A percentile compares a stretch with the other conserved stretches of the same genome.
Evolutionary conservation across 371 early-diverging fungal species (phyloP).

Genomic region (Fennellomyces sp.): DNA sequence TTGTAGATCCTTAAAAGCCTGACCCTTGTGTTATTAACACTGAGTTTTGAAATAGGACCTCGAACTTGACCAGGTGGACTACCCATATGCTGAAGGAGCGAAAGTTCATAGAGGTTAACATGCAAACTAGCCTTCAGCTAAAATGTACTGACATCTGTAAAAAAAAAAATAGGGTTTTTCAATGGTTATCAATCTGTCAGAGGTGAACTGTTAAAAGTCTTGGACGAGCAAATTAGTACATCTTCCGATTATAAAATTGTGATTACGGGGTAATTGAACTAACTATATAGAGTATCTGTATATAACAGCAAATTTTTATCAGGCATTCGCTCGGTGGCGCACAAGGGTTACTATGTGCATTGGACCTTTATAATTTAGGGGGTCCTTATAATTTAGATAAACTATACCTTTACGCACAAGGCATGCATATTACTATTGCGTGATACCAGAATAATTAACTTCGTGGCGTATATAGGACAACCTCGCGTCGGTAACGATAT

Average conservation of each 20-base stretch:
- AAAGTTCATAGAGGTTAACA: no score
- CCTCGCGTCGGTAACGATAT: conserved; percentile 20
- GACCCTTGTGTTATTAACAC: no score
- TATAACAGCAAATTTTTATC: neutral
- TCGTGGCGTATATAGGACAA: neutral
- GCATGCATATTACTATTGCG: no score
- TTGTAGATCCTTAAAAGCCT: no score
- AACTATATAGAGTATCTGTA: neutral
- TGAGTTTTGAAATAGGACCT: no score
- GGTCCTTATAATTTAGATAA: neutral
- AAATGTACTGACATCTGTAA: no score
- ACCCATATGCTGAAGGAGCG: no score
- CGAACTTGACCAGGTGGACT: no score
- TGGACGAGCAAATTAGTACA: conserved; percentile 9
- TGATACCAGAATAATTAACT: neutral
- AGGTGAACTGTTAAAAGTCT: conserved; percentile 3
- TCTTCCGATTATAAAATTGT: conserved; percentile 20
- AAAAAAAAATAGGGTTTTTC: conserved; percentile 21
- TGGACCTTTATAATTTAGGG: conserved; percentile 18
- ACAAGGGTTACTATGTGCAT: conserved; percentile 14
- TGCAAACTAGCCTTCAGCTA: no score
- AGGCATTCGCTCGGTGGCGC: conserved; percentile 26
- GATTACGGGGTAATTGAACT: conserved; percentile 16
- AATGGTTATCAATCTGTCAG: conserved; percentile 11
- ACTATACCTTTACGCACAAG: neutral